Base-by-base conservation (phyloP, 768 basidiomycete genomes). In the Hortiboletus campestris region DNA sequence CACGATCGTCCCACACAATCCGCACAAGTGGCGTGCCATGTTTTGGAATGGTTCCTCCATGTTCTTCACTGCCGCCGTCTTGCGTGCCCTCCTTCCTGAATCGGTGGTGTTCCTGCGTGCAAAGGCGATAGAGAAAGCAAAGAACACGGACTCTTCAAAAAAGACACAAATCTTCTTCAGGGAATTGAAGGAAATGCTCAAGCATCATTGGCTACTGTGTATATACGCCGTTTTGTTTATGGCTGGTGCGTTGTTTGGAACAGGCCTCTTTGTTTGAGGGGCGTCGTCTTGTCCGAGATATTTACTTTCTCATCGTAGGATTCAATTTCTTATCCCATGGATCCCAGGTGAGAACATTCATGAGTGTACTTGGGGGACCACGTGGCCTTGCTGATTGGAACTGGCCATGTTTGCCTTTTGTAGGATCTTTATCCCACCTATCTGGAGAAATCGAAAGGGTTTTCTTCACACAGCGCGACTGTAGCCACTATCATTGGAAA, bases 211-310 rank as follows among this genome's bases (percentile, higher is more conserved):
- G 93, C 49, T 82, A 25, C 67, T 89, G 41, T 91, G 89, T 66
- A 83, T 94, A 54, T 95, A 94, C 63, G 88, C 89, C 8, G 77
- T 94, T 25, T 72, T 93, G 35, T 79, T 94, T 55, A 91, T 94
- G 89, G 85, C 88, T 6, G 76, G 76, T 76, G 38, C 43, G 67
- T 68, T 14, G 12, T 55, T 59, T 35, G 7, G 1, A 17, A 12
- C 14, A 1, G 7, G 25, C 19, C 14, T 12, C 2, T 20, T 35
- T 20, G 2, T 35, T 28, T 40, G 25, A 19, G 17, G 12, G 11
- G 4, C 10, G 2, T 36, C 29, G 3, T 34, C 51, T 49, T 6
- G 53, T 50, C 10, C 4, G 13, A 12, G 28, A 17, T 16, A 10
- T 22, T 19, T n/a, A 5, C 11, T 39, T 31, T 19, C 29, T 19